Conservation (phyloP, 1,284 basidiomycete genomes). For the Trichosporon sp. region DNA sequence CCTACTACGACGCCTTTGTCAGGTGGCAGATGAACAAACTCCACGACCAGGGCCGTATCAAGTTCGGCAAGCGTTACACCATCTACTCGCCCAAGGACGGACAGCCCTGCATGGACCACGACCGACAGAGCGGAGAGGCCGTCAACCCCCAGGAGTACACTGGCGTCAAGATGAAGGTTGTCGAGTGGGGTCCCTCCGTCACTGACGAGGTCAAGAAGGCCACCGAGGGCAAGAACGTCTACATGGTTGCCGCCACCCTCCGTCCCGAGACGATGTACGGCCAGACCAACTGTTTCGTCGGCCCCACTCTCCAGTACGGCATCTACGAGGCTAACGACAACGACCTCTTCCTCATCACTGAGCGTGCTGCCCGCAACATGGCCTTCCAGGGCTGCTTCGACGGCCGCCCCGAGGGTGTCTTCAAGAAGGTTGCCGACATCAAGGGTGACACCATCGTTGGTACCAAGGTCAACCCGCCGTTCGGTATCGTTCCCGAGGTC, state of each 20-base stretch:
- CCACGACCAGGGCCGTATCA: conserved; percentile 81
- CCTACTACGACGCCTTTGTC: conserved; percentile 96
- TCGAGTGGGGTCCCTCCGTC: conserved; percentile 69
- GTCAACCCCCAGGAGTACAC: conserved; percentile 97
- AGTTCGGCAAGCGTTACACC: conserved; percentile 98
- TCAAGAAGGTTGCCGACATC: conserved; percentile 73
- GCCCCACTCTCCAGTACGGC: conserved; percentile 87
- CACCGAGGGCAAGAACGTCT: conserved; percentile 77
- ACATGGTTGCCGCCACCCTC: conserved; percentile 91
- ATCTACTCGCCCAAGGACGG: conserved; percentile 99
- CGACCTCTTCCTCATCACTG: conserved; percentile 87
- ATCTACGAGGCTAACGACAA: conserved; percentile 80
- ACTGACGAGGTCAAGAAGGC: conserved; percentile 67
- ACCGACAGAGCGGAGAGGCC: conserved; percentile 92
- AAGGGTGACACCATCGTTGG: conserved; percentile 81
- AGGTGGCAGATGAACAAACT: conserved; percentile 99
- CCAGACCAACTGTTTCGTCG: conserved; percentile 98
- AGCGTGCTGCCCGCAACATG: conserved; percentile 95
- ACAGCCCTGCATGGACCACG: conserved; percentile 99
- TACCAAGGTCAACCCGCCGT: conserved; percentile 87
- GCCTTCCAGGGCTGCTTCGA: conserved; percentile 85
- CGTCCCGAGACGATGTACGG: conserved; percentile 99
- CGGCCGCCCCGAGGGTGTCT: conserved; percentile 66
- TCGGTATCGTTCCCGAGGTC: conserved; percentile 79
- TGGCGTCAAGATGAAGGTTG: conserved; percentile 90